A percentile compares a stretch with the other conserved stretches of the same genome.
phyloP scores from a whole-genome alignment of 2,329 filamentous ascomycete genomes.

The Fusarium sp. region DNA sequence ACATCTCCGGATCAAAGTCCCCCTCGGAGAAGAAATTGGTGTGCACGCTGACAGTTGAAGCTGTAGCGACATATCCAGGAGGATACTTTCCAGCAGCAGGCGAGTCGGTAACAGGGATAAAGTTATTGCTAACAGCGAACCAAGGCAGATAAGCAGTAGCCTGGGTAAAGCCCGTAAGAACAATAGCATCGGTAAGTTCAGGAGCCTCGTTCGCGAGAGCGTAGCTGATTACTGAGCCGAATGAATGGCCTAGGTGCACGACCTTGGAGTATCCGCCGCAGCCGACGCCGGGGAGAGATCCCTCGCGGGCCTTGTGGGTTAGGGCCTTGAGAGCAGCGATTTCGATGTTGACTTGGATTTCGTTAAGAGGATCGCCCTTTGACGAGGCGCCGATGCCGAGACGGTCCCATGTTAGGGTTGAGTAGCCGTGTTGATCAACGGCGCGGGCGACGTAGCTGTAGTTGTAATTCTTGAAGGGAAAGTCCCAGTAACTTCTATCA shows the following conservation, averaged over 20 bases:
- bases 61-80: constrained; percentile 65
- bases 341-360: constrained; percentile 69
- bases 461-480: constrained; percentile 66
- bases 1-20: constrained; percentile 66
- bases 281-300: constrained; percentile 57
- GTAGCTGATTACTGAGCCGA: constrained; percentile 70
- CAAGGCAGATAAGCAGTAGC: constrained; percentile 58
- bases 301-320: constrained; percentile 61
- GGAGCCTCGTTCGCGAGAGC: constrained; percentile 65
- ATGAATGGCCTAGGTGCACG: constrained; percentile 73
- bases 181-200: constrained; percentile 65
- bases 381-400: constrained; percentile 70
- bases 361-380: constrained; percentile 68
- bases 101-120: constrained; percentile 56
- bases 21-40: constrained; percentile 64
- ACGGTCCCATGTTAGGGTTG: constrained; percentile 71
- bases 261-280: constrained; percentile 55
- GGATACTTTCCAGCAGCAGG: constrained; percentile 51
- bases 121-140: constrained; percentile 61
- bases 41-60: constrained; percentile 61
- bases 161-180: constrained; percentile 70
- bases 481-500: constrained; percentile 70
- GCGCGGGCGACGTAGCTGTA: constrained; percentile 72
- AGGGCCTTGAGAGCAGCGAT: constrained; percentile 67
- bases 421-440: constrained; percentile 66